Conservation (phyloP, 495 filamentous ascomycete species). For the Hypoxylon fuscum region DNA sequence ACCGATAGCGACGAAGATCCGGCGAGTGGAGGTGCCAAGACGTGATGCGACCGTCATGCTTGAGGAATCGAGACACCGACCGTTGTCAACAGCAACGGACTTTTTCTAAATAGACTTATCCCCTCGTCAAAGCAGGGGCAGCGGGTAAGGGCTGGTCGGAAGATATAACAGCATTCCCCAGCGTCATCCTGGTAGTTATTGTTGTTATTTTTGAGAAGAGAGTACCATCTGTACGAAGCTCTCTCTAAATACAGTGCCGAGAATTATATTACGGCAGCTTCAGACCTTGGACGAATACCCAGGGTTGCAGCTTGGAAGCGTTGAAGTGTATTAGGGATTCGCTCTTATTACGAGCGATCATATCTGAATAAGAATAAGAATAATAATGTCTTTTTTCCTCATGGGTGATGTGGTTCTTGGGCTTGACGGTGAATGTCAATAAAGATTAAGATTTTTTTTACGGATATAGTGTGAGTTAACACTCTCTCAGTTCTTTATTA, state of each 20-base stretch:
- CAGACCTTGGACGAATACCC: constrained; percentile 20
- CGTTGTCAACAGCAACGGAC: too few relatives aligned
- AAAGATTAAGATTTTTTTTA: too few relatives aligned
- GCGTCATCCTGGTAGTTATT: constrained; percentile 6
- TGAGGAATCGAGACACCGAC: constrained; percentile 11
- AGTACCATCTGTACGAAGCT: constrained; percentile 4
- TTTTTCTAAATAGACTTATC: too few relatives aligned
- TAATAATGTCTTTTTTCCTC: constrained; percentile 17
- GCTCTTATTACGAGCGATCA: constrained; percentile 1
- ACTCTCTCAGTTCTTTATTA: too few relatives aligned
- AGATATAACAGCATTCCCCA: constrained; percentile 22
- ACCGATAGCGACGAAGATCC: constrained; percentile 47
- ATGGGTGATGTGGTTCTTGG: background rate
- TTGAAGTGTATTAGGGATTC: constrained; percentile 3
- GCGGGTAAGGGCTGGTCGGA: constrained; percentile 1
- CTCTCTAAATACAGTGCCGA: constrained; percentile 11
- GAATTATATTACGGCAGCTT: constrained; percentile 6
- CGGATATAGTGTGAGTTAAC: too few relatives aligned
- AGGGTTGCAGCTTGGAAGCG: constrained; percentile 22
- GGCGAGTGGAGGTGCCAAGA: constrained; percentile 43
- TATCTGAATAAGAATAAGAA: constrained; percentile 14
- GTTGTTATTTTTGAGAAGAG: background rate
- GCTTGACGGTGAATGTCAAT: background rate
- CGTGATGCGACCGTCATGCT: constrained; percentile 32
- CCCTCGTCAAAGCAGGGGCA: background rate